Base-by-base conservation (phyloP, 257 asterid genomes). In the Penstemon eatonii region DNA sequence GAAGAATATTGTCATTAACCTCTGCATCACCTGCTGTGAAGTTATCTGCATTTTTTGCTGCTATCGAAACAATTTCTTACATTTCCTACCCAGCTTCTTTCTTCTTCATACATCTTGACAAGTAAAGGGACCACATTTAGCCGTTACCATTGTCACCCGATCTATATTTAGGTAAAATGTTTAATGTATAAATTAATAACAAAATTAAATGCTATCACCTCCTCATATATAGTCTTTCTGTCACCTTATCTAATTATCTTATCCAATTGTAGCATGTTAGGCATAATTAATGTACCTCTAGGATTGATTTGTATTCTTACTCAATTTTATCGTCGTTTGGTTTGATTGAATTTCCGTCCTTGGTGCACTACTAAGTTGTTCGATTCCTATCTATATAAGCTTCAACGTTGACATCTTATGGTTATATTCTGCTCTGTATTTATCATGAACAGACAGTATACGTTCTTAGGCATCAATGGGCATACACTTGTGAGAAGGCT, bases 401-500 rank as follows among this genome's bases (percentile, higher is more conserved):
- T 13, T 60, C 38, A 6, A 56, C 45, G 12, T 10, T 41, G 55
- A 41, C 62, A 51, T 67, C 66, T 73, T 54, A 69, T 68, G 41
- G 12, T 9, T 66, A 33, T 63, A 10, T 49, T 45, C 9, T 74
- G 56, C 12, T 5, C 49, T 57, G 40, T 50, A 8, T 67, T 25
- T 25, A 25, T 25, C 33, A 25, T 68, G 79, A 68, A 74, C 91
- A 92, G 98, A 79, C 83, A 4, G 97, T 81, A 42, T 38, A 70
- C 0, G 84, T 87, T 59, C 86, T 92, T 13, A 71, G 89, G 69
- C 96, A 86, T 78, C 91, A 86, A 65, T 92, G 97, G 97, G 96
- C 96, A 25, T 92, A 87, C 81, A 79, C 75, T 9, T 92, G 91
- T 65, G 91, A 85, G 56, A 92, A 92, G 87, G 97, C 98, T 8